Base-by-base conservation (phyloP, 2,329 filamentous ascomycete species). In the Scedosporium minutisporum region DNA sequence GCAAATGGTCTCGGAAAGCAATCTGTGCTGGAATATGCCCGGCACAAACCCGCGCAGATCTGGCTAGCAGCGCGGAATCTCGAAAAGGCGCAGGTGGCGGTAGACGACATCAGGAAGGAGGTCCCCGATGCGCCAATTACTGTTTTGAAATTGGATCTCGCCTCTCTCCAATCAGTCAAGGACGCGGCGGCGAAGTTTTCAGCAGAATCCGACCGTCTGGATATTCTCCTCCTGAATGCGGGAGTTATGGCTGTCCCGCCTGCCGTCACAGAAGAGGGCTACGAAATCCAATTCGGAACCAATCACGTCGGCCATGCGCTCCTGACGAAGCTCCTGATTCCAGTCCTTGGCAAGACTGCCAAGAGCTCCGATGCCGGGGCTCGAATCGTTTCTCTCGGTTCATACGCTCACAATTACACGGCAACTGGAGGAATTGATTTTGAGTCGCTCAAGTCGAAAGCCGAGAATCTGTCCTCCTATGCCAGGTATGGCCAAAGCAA, bases 281-380 rank as follows among this genome's bases (percentile, higher is more conserved):
- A 80, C 63, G 80, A 82, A 66, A 65, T 77, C 9, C 76, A 80
- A 64, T 80, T 82, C 63, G 78, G 75, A 1, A 78, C 74, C 1
- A 83, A 82, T 63, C 77, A 82, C 66, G 66, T 82, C 46, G 78
- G 79, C 16, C 78, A 81, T 61, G 77, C 79, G 4, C 72, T 78
- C 2, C 70, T 82, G 12, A 72, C 73, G 9, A 74, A 75, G 61
- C 70, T 76, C 2, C 67, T 81, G 1, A 53, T 71, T 12, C 72
- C 72, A 3, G 16, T 68, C 0, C 64, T 75, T 58, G 61, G 67
- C 6, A 67, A 67, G 60, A 75, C 74, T 1, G 70, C 70, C 7
- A n/a, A 58, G 81, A 80, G 57, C 16, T 53, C 64, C 14, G 64
- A 62, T 6, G 53, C 67, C 1, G 70, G 72, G 41, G 71, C 72